phyloP scores from a whole-genome alignment of 331 rosid genomes.

The Quercus lobata region DNA sequence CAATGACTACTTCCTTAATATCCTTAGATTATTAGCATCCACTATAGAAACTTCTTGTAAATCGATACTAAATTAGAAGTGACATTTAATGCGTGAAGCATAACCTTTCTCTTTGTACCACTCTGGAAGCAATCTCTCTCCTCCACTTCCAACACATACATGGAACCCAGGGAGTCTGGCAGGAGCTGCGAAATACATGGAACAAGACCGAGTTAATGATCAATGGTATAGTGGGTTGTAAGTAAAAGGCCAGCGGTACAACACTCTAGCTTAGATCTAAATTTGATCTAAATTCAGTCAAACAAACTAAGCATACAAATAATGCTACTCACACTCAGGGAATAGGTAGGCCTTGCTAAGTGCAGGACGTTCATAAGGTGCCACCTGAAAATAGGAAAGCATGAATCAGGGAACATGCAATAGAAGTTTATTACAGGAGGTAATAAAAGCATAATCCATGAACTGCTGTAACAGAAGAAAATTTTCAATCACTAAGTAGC shows the following conservation, averaged over 20 bases:
- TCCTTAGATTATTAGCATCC: background rate
- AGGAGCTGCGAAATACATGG: constrained; percentile 68
- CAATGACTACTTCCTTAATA: background rate
- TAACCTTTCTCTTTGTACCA: constrained; percentile 90
- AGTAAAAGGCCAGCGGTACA: background rate
- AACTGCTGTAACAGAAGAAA: background rate
- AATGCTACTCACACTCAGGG: constrained; percentile 75
- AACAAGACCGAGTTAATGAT: constrained; percentile 10
- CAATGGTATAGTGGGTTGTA: background rate
- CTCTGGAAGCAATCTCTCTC: constrained; percentile 86
- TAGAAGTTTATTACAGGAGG: background rate
- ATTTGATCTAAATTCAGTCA: background rate
- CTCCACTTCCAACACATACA: constrained; percentile 92
- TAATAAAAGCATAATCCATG: background rate
- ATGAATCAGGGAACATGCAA: constrained; percentile 8
- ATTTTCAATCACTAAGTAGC: background rate
- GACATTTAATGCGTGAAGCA: background rate
- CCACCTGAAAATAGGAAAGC: constrained; percentile 48
- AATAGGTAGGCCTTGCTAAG: constrained; percentile 97
- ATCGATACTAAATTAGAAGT: background rate
- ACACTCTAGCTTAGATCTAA: background rate
- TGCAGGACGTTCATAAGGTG: constrained; percentile 99
- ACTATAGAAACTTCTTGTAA: constrained; percentile 4
- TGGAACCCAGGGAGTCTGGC: constrained; percentile 99
- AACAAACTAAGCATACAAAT: background rate